Base-by-base conservation (phyloP, 1,284 basidiomycete genomes). In the Fomitopsis pinicola region DNA sequence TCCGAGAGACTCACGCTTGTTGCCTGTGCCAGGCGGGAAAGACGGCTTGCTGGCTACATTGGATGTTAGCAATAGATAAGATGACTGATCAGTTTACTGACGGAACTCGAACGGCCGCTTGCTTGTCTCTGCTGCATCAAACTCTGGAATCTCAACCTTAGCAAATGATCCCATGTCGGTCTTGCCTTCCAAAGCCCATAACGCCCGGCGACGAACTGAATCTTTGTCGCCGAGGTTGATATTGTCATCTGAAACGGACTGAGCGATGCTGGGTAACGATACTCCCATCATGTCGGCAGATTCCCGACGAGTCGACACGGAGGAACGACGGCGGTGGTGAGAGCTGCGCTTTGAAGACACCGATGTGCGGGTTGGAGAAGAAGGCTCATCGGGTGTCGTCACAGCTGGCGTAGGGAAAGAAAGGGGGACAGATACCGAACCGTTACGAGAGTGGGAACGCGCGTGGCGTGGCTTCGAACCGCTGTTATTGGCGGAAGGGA, bases 201-300 rank as follows among this genome's bases (percentile, higher is more conserved):
- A 82, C 15, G 91, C 91, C 40, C 89, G 82, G 12, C 90, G 84
- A 56, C 90, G 87, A 53, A 91, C 81, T 9, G 88, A 90, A 67
- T 91, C 90, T 73, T 84, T 89, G 69, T 90, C 89, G 26, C 84
- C 87, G 35, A 88, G 69, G 66, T 84, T 88, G 71, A 87, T 73
- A 69, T 86, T 87, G 67, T 87, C 85, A 17, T 89, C 85, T 0
- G 82, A 80, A 53, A 77, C 74, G 0, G 82, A 81, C 6, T 78
- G 65, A 1, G 85, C 81, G 22, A 88, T 78, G 62, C 86, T 82
- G 12, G 87, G 84, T 46, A 91, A 75, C 36, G 87, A 75, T 14
- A 91, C 80, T 48, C 91, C 91, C 91, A 93, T 93, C 69, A 93
- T 78, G 67, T 93, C 91, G 7, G 89, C 89, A 14, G 90, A 92